Evolutionary conservation across 305 asterid genomes (phyloP), one percentile per base, ranked within the genome.

Genomic region (Stenogyne calaminthoides): DNA sequence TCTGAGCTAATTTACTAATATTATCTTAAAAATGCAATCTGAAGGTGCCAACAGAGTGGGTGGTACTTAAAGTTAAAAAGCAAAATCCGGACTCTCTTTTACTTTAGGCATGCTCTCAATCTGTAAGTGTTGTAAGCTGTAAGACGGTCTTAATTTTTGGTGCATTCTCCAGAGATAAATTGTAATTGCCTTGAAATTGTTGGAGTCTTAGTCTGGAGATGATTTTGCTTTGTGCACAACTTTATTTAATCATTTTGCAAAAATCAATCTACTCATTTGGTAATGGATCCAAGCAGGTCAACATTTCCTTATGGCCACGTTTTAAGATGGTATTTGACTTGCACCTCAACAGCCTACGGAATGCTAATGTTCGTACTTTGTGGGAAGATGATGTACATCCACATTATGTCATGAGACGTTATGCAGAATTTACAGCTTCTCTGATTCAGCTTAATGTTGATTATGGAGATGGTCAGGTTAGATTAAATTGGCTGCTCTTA

Each of bases 311-410:
- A 76, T 94, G 99, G 98, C 99, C 99, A 40, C 95, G 98, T 61
- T 94, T 94, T 88, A 94, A 94, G 90, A 87, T 94, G 92, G 99
- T 90, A 54, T 92, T 95, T 79, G 98, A 95, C 86, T 86, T 90
- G 99, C 99, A 95, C 75, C 91, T 95, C 87, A 84, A 81, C 84
- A 94, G 99, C 79, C 77, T 94, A 71, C 89, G 96, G 62, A 90
- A 84, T 78, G 99, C 97, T 77, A 88, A 81, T 86, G 74, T 95
- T 72, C 85, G 84, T 75, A 85, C 83, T 73, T 81, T 95, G 83
- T 95, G 98, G 99, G 98, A 95, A 82, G 97, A 92, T 88, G 98
- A 95, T 83, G 96, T 95, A 47, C 99, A 83, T 83, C 98, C 97
- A 62, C 98, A 95, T 87, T 95, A 92, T 80, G 98, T 95, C 78